Evolutionary conservation across 2,329 filamentous ascomycete genomes (phyloP), one percentile per base, ranked within the genome.

Genomic region (Sphaerulina populicola): DNA sequence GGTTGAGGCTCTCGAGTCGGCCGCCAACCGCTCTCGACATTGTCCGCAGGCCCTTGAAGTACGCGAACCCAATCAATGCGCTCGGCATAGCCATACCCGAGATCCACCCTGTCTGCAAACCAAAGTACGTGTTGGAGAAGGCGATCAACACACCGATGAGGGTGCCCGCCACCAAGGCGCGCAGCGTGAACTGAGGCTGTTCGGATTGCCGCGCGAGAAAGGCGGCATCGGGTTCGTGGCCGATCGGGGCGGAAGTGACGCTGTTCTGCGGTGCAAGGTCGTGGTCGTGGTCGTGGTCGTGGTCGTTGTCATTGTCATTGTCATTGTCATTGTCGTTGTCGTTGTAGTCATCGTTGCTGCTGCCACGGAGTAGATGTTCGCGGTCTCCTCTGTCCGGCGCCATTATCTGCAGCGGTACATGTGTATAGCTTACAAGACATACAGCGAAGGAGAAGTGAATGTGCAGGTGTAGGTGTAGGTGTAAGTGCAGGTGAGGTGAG

Each of bases 71-170:
- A 65, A 98, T 88, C 53, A 98, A 74, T 18, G 89, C 93, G 1
- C 89, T 87, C 0, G 93, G 93, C 89, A 98, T 96, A 12, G 88
- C 87, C 93, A 98, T 97, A 60, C 88, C 87, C 63, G 83, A 81
- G 35, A 87, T 79, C 83, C 83, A 86, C 58, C 83, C 83, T 27
- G 88, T 94, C 71, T 97, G 93, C 30, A 98, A 75, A n/a, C 93
- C 93, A 67, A 98, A 98, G 69, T 97, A 98, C 75, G 94, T 96
- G 67, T 98, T 98, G 47, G 88, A 94, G 68, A 95, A 95, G 66
- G 87, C 93, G 64, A 97, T 95, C 49, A 97, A 75, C 4, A 93
- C 80, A 37, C 93, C 93, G 57, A 98, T 93, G 3, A 80, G 73
- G 5, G 94, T 75, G 12, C 93, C 93, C 27, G 87, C 88, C 4